Evolutionary conservation across 345 rosid genomes (phyloP), one percentile per base, ranked within the genome.

Genomic region (Garcia nutans): DNA sequence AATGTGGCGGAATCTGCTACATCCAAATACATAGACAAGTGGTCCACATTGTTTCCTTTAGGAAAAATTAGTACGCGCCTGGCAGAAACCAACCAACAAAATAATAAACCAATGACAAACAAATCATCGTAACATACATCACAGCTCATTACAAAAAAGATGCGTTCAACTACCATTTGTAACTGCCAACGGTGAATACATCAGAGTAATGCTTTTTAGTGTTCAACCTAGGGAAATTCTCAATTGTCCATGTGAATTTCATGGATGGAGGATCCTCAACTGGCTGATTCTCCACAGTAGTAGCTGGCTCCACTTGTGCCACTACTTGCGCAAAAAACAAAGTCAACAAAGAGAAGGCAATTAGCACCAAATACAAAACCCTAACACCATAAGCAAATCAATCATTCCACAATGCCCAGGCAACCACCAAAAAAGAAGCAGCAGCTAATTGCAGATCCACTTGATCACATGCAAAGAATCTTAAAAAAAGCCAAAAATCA

Each of bases 61-160:
- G 98, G 97, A 76, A 93, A 93, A 60, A 88, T 85, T 71, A 93
- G 90, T 68, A 93, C 81, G n/a, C 97, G 93, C 99, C 98, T 96
- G 83, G 79, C 71, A 82, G 68, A 52, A 76, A 20, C 63, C 31
- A 41, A 76, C 62, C 77, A 76, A 77, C 62, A 76, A 20, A 70
- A 59, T 19, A 22, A 15, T 17, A 20, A 65, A 65, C 28, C 31
- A 65, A 28, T 24, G 23, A 68, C 47, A 56, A 57, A 12, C 47
- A 33, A 24, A 20, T 50, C 57, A n/a, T 12, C 6, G 26, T 13
- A 58, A 24, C 13, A 61, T 42, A 55, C 13, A 1, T 17, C 22
- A 28, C 60, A 56, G 41, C 28, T 65, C 15, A 61, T 41, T 45
- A 11, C 15, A 2, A 57, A 33, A 54, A 49, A 10, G 6, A 28